Evolutionary conservation across 306 rosid species (phyloP).

Genomic region (Prunus davidiana): DNA sequence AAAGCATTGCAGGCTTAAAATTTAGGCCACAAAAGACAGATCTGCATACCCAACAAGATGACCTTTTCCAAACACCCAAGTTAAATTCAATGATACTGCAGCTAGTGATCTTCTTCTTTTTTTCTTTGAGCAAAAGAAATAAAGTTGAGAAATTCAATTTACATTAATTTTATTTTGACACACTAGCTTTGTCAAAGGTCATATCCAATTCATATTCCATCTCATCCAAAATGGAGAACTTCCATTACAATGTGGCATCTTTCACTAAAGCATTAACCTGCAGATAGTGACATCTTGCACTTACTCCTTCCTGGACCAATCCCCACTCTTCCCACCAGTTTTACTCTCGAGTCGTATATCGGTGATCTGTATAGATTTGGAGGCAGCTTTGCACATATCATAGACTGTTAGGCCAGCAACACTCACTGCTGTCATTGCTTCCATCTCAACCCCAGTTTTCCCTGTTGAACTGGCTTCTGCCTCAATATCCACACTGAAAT

Average conservation of each 20-base stretch:
- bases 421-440: conserved; percentile 82
- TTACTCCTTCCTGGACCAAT: conserved; percentile 52
- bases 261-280: not conserved
- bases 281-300: not conserved
- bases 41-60: not conserved
- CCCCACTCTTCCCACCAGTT: conserved; percentile 92
- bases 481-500: conserved; percentile 69
- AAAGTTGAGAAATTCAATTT: not conserved
- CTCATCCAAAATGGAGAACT: not conserved
- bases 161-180: not conserved
- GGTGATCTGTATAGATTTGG: conserved; percentile 64
- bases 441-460: conserved; percentile 83
- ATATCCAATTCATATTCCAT: not conserved
- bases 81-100: not conserved
- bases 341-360: conserved; percentile 62
- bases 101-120: not conserved
- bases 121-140: not conserved
- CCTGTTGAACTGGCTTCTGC: conserved; percentile 74
- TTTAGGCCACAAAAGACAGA: conserved; percentile 4
- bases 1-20: not conserved
- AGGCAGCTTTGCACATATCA: conserved; percentile 96
- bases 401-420: conserved; percentile 78
- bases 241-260: not conserved
- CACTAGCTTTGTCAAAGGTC: not conserved
- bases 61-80: not conserved